Percentiles rank a stretch among this genome's conserved stretches.
phyloP scores from a whole-genome alignment of 2,329 filamentous ascomycete genomes.

The Alternaria burnsii region DNA sequence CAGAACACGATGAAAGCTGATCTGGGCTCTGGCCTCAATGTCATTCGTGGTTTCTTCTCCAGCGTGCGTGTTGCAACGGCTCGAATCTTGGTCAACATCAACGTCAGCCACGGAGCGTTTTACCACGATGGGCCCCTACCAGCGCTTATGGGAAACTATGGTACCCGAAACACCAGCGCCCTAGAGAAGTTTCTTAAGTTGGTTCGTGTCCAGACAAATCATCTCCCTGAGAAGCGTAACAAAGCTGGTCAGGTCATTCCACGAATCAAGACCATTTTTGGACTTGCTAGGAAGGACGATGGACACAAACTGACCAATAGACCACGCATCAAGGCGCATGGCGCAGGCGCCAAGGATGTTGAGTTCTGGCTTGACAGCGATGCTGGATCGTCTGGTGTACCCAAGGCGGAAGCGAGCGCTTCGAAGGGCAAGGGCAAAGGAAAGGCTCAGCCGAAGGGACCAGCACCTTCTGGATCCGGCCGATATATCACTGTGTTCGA shows the following conservation, averaged over 20 bases:
- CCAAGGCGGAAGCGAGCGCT: conserved; percentile 12
- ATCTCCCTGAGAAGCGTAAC: conserved; percentile 48
- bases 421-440: conserved; percentile 24
- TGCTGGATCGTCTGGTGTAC: not conserved
- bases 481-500: conserved; percentile 32
- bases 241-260: conserved; percentile 43
- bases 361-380: conserved; percentile 32
- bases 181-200: conserved; percentile 51
- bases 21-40: conserved; percentile 62
- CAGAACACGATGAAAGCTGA: conserved; percentile 44
- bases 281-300: conserved; percentile 50
- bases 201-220: conserved; percentile 47
- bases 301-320: conserved; percentile 34
- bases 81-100: conserved; percentile 67
- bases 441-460: conserved; percentile 6
- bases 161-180: conserved; percentile 17
- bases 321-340: conserved; percentile 21
- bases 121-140: conserved; percentile 57
- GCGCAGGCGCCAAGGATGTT: conserved; percentile 33
- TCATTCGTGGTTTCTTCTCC: conserved; percentile 67
- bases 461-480: conserved; percentile 13
- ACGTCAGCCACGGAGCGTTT: conserved; percentile 66
- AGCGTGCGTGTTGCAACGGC: conserved; percentile 66
- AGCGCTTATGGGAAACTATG: conserved; percentile 31
- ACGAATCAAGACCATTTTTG: conserved; percentile 51